Base-by-base conservation (phyloP, 306 rosid genomes). In the Dryas drummondii region DNA sequence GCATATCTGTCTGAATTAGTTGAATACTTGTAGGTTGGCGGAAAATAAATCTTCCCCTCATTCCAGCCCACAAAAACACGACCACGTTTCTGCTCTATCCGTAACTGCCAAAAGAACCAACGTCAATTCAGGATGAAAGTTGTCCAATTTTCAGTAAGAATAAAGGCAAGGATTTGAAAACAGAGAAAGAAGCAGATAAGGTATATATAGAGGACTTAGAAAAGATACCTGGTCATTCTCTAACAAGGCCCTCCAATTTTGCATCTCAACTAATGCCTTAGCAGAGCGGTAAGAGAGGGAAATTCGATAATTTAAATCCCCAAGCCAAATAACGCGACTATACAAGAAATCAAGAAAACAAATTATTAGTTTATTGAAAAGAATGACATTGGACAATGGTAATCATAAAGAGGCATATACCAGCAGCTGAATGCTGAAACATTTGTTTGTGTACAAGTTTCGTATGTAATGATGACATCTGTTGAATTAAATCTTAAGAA, bases 301-400 rank as follows among this genome's bases (percentile, higher is more conserved):
- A 13, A 96, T 96, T 71, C 99, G 97, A 75, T 96, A 96, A 79
- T 96, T 96, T 68, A 96, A 75, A 92, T 96, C 99, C 83, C 99
- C 99, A 57, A 96, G 99, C 99, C 99, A 96, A 76, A 96, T 92
- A 37, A 92, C 82, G 46, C 98, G 98, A 89, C 99, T 96, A 66
- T 56, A 80, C 19, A 22, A 64, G 70, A 76, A 68, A 78, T 16
- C 40, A 67, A 60, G 51, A 66, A 65, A 57, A 49, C 50, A 26
- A 44, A 58, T 15, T 46, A 52, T 82, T 57, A 84, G 84, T 54
- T 74, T 51, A 65, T 15, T 50, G 15, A 50, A 80, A 45, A 77
- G 53, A 42, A 22, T 17, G 22, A 22, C 22, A 22, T 22, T 22
- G 11, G 76, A 49, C 51, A n/a, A 64, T 60, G 62, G 12, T 61